These are phyloP conservation scores for Perkinsus marinus DNA, from an alignment of 169 alveolate genomes.

Conservation along the genomic window DNA sequence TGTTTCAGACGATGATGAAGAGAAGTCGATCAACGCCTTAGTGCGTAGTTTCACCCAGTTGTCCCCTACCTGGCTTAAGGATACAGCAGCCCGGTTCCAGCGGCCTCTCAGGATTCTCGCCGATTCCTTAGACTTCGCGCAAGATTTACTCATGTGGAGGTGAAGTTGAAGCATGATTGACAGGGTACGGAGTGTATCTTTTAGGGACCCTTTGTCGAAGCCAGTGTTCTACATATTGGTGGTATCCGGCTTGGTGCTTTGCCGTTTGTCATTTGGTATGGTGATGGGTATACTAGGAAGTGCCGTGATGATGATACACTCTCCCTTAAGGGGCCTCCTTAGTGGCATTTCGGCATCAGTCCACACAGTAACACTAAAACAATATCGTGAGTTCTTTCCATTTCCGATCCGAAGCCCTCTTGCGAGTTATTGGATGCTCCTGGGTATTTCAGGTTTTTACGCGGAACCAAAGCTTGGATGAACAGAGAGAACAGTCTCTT, in stretches of 20 bases:
- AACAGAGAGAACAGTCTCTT: not conserved
- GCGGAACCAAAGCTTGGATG: not conserved
- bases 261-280: not conserved
- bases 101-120: not conserved
- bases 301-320: not conserved
- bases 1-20: not conserved
- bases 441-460: not conserved
- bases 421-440: not conserved
- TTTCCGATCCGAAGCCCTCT: not conserved
- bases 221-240: not conserved
- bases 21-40: not conserved
- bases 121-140: not conserved
- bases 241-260: not conserved
- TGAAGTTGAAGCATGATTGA: not conserved
- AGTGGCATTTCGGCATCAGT: not conserved
- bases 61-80: not conserved
- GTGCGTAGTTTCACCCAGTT: not conserved
- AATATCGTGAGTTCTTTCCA: not conserved
- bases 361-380: not conserved
- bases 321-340: not conserved
- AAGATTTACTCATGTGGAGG: not conserved
- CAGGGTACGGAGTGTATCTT: not conserved
- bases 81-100: not conserved
- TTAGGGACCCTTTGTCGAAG: not conserved
- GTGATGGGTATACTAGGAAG: not conserved